These are phyloP conservation scores for Hanseniaspora clermontiae DNA, from an alignment of 805 yeast genomes.

Conservation along the genomic window DNA sequence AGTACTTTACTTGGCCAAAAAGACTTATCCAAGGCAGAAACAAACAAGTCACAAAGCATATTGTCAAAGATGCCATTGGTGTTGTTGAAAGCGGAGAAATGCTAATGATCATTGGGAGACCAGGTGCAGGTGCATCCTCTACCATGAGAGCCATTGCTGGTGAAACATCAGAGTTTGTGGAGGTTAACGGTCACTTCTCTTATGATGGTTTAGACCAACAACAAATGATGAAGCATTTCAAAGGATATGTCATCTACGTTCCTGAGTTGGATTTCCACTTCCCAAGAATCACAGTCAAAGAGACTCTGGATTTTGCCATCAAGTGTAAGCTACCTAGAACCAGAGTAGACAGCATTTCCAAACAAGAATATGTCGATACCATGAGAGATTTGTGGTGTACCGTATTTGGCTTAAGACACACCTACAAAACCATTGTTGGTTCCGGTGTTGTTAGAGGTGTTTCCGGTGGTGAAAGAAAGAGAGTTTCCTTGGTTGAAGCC, in stretches of 20 bases:
- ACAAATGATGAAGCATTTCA: conserved; percentile 37
- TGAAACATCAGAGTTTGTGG: conserved; percentile 31
- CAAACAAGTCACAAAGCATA: conserved; percentile 26
- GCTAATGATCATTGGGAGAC: conserved; percentile 43
- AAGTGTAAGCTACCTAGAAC: conserved; percentile 36
- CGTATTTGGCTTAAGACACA: conserved; percentile 46
- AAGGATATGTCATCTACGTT: conserved; percentile 39
- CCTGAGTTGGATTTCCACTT: conserved; percentile 41
- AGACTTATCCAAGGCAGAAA: conserved; percentile 26
- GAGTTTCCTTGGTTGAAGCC: conserved; percentile 59
- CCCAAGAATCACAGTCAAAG: conserved; percentile 40
- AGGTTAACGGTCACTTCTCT: conserved; percentile 30
- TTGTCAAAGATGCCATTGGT: conserved; percentile 34
- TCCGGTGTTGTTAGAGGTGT: conserved; percentile 60
- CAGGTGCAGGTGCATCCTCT: conserved; percentile 57
- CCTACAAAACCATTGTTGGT: conserved; percentile 52
- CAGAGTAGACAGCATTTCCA: conserved; percentile 33
- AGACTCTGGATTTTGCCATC: conserved; percentile 38
- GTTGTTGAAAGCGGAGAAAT: conserved; percentile 39
- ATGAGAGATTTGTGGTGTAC: conserved; percentile 32
- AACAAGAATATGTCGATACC: conserved; percentile 30
- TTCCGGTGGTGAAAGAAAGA: conserved; percentile 62
- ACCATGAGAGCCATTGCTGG: conserved; percentile 36
- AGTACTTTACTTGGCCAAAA: conserved; percentile 23
- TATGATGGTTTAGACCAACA: conserved; percentile 40